Base-by-base conservation (phyloP, 2,329 filamentous ascomycete genomes). In the Fusarium sp. region DNA sequence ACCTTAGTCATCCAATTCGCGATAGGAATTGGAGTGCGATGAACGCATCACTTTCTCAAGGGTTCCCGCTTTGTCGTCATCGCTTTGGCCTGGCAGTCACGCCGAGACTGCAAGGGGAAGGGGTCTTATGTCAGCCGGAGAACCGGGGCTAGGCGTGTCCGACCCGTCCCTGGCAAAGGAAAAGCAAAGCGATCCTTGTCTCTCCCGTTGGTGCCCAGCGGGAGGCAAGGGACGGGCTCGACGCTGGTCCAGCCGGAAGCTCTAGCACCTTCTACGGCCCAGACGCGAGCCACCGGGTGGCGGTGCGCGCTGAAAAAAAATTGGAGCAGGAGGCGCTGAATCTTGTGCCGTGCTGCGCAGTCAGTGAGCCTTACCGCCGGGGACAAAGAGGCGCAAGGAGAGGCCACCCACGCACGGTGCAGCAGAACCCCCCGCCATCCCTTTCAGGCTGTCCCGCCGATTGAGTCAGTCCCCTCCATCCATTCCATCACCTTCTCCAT, bases 401-500 rank as follows among this genome's bases (percentile, higher is more conserved):
- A 71, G 69, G 69, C 68, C 65, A 71, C 69, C 68, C 13, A 54
- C 62, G 59, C 68, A 69, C 65, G 54, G 68, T 71, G 68, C 38
- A 27, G 31, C 20, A 29, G 51, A 61, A 65, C 67, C 66, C 73
- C 68, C 69, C 70, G 64, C 70, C 67, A 67, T 59, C 51, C 53
- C 63, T 51, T 67, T 72, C 66, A 70, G 70, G 70, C 66, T 71
- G 67, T 69, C 69, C 71, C 72, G 78, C 79, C 79, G 78, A 75
- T 79, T 80, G 79, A 81, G 73, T 80, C 78, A 80, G 73, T 73
- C 68, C 70, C 75, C 72, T 73, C 72, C 65, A 74, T 66, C 67
- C 68, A 74, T 78, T 76, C 75, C 73, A 75, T 76, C 73, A 70
- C 66, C 61, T 70, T 74, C 71, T 64, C 73, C 71, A 72, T 76